Evolutionary conservation across 164 flowering plant genomes (phyloP), one percentile per base, ranked within the genome.

Genomic region (Aristolochia fimbriata): DNA sequence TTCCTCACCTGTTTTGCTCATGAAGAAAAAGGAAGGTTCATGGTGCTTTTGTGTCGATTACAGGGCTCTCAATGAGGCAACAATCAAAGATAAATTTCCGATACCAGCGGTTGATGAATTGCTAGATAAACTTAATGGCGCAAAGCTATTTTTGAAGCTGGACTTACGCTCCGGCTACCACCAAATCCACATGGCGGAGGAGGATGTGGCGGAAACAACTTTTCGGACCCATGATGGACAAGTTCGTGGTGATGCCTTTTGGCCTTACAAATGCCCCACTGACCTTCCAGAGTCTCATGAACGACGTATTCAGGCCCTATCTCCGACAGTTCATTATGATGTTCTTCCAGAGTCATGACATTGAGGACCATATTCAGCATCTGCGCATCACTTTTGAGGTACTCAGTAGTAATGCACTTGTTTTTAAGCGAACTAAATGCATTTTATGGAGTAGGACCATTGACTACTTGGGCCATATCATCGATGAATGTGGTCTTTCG

Each of bases 131-230:
- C 30, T 61, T 11, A 47, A 55, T 27, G 66, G 70, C 0, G 62
- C 66, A 4, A 7, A 2, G 8, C 30, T 41, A 20, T 65, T 70
- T 51, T 61, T 59, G 13, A 65, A 70, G 16, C 25, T 70, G 6
- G 73, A 70, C 41, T 17, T 64, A 10, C 25, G 47, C 2, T 65
- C 15, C 49, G 54, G 11, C 25, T n/a, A n/a, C n/a, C n/a, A n/a
- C n/a, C n/a, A n/a, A n/a, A n/a, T n/a, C n/a, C n/a, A n/a, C n/a
- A n/a, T 65, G 19, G 19, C 15, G 14, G 15, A n/a, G 0, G 23
- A 6, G 0, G 68, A 69, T 48, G 48, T 64, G 0, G 37, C 16
- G 6, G 65, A 70, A 21, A 65, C 63, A 0, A 55, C 69, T 15
- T 65, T 65, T n/a, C 10, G 62, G 6, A 62, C 65, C 8, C 65